phyloP scores from a whole-genome alignment of 148 eudicot species.

The Euryodendron excelsum region DNA sequence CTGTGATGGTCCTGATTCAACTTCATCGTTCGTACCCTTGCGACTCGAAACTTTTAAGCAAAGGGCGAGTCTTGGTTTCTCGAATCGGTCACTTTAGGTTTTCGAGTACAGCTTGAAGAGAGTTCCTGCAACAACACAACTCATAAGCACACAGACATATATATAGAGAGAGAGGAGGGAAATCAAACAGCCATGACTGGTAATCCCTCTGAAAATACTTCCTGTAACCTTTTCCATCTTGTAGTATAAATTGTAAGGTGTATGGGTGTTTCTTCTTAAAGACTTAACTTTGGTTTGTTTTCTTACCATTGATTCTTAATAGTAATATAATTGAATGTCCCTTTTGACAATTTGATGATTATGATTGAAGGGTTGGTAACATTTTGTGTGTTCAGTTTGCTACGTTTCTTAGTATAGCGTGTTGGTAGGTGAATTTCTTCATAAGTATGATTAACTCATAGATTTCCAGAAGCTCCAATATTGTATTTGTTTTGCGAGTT shows the following conservation, averaged over 20 bases:
- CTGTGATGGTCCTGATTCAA: constrained; percentile 12
- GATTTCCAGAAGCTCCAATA: background rate
- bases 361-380: background rate
- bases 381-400: background rate
- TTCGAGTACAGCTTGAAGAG: background rate
- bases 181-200: constrained; percentile 42
- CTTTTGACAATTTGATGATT: background rate
- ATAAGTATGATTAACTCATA: background rate
- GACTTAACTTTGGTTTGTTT: constrained; percentile 3
- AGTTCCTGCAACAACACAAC: background rate
- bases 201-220: constrained; percentile 12
- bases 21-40: background rate
- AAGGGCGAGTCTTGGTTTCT: background rate
- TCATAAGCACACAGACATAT: background rate
- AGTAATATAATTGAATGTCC: background rate
- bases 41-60: constrained; percentile 2
- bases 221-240: background rate
- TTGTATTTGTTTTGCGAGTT: background rate
- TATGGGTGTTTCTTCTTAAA: background rate
- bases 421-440: background rate
- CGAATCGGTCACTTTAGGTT: constrained; percentile 6
- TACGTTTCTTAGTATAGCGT: background rate
- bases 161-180: background rate
- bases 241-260: background rate
- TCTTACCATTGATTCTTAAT: background rate